Conservation (phyloP, 345 rosid species). For the Stellera chamaejasme region DNA sequence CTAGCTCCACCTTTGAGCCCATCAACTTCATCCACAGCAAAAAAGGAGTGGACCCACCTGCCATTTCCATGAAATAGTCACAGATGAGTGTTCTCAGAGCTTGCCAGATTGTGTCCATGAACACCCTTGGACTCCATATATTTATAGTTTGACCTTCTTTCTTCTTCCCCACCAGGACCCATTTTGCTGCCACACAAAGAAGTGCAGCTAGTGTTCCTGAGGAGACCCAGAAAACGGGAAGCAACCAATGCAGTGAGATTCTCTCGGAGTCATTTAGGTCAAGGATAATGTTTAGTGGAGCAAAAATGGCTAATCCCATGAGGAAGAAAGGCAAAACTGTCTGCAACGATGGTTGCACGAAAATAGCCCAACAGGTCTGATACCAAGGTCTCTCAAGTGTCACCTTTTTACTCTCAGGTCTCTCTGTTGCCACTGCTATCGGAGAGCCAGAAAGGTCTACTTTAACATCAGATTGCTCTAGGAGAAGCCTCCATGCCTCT, state of each 20-base stretch:
- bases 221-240: conserved; percentile 42
- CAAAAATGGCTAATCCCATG: conserved; percentile 29
- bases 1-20: conserved; percentile 42
- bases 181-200: conserved; percentile 38
- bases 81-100: conserved; percentile 45
- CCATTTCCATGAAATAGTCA: conserved; percentile 54
- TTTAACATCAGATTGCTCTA: conserved; percentile 57
- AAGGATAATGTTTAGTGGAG: conserved; percentile 29
- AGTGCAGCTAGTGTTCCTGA: conserved; percentile 37
- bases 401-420: conserved; percentile 19
- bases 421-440: conserved; percentile 37
- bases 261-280: conserved; percentile 19
- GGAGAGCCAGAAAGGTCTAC: conserved; percentile 63
- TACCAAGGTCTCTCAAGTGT: conserved; percentile 42
- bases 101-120: conserved; percentile 59
- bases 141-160: conserved; percentile 34
- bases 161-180: conserved; percentile 55
- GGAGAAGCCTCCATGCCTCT: conserved; percentile 48
- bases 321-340: conserved; percentile 46
- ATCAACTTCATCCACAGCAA: conserved; percentile 47
- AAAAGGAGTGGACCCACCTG: conserved; percentile 32
- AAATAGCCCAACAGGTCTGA: conserved; percentile 39
- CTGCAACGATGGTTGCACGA: conserved; percentile 52
- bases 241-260: conserved; percentile 31
- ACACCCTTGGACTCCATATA: conserved; percentile 43